Conservation (phyloP, 257 asterid species). For the Rubia yunnanensis region DNA sequence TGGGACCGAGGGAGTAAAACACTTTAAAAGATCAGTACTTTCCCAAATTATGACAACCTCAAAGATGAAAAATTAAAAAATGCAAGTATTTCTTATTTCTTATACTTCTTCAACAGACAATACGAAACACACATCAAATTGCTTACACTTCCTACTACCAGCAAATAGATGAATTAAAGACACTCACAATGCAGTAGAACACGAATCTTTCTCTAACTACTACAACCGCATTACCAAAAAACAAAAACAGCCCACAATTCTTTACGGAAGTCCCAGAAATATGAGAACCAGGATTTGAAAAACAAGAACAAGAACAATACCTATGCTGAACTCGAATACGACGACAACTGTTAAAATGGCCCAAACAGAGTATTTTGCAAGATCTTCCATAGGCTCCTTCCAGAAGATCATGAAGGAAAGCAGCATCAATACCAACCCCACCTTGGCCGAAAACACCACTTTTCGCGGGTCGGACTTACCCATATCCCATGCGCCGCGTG, state of each 20-base stretch:
- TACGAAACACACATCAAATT: not conserved
- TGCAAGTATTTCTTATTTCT: not conserved
- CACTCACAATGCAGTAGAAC: too few species aligned
- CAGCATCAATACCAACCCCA: constrained; percentile 59
- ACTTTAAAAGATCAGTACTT: not conserved
- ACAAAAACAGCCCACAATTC: not conserved
- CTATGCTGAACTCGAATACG: constrained; percentile 78
- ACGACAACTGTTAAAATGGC: constrained; percentile 70
- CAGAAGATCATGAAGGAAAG: constrained; percentile 53
- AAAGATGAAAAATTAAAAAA: not conserved
- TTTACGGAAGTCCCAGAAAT: not conserved
- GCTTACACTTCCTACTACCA: not conserved
- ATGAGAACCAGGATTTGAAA: not conserved
- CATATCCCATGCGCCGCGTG: constrained; percentile 34
- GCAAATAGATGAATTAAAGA: too few species aligned
- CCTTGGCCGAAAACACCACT: constrained; percentile 45
- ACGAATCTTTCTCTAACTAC: too few species aligned
- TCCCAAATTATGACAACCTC: not conserved
- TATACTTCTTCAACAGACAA: too few species aligned
- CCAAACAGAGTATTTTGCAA: constrained; percentile 55
- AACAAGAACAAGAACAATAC: constrained; percentile 15
- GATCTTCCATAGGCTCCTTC: constrained; percentile 43
- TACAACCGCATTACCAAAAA: not conserved
- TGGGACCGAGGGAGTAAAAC: too few species aligned
- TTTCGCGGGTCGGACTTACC: constrained; percentile 69